Conservation (phyloP, 2,329 filamentous ascomycete genomes). For the Fusarium sp. region DNA sequence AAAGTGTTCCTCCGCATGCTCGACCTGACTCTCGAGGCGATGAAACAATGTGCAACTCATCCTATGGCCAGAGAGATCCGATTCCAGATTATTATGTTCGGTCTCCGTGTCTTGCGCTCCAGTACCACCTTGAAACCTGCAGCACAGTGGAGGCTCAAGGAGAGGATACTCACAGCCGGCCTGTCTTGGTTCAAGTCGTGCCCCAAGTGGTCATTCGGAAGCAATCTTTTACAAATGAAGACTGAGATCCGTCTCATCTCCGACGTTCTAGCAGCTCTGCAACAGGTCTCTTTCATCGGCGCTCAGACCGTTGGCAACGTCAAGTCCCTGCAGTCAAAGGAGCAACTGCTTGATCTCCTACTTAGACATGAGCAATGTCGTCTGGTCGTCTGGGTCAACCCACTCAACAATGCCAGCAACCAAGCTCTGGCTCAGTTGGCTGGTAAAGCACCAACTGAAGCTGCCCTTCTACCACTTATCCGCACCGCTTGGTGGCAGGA, state of each 20-base stretch:
- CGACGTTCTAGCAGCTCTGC: conserved; percentile 78
- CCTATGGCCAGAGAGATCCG: conserved; percentile 93
- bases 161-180: conserved; percentile 86
- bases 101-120: conserved; percentile 79
- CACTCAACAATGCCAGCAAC: conserved; percentile 70
- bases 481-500: conserved; percentile 89
- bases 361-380: conserved; percentile 87
- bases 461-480: conserved; percentile 72
- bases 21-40: conserved; percentile 79
- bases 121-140: conserved; percentile 74
- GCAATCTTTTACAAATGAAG: conserved; percentile 92
- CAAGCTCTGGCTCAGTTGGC: conserved; percentile 56
- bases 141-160: conserved; percentile 85
- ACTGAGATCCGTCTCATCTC: conserved; percentile 86
- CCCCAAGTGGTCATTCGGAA: conserved; percentile 94
- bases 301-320: conserved; percentile 64
- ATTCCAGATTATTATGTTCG: conserved; percentile 88
- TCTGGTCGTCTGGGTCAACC: conserved; percentile 90
- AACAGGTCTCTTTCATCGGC: conserved; percentile 72
- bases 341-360: conserved; percentile 83
- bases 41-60: conserved; percentile 79
- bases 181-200: conserved; percentile 88
- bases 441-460: conserved; percentile 56
- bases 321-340: conserved; percentile 79
- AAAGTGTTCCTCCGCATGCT: conserved; percentile 85